Evolutionary conservation across 2,329 filamentous ascomycete species (phyloP), one percentile per base, ranked within the genome.

Genomic region (Alternaria tenuissima): DNA sequence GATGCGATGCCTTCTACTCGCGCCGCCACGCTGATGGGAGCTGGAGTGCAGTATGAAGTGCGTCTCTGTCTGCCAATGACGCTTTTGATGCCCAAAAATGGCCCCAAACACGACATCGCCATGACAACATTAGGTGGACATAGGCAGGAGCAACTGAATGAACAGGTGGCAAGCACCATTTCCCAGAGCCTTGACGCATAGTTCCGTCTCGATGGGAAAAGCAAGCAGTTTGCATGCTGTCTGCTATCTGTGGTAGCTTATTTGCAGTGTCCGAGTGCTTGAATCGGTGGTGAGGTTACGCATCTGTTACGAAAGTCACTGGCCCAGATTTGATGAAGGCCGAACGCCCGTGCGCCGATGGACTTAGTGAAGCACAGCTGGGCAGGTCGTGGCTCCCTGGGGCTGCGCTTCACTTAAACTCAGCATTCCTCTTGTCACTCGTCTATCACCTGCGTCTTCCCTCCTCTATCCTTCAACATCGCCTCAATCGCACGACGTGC

Each of bases 361-460:
- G 65, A 68, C 55, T 61, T 65, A 61, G 61, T 66, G 62, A 61
- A 62, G 63, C 57, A 64, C 42, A 64, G 58, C 46, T 60, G 57
- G 58, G 63, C 32, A 64, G 57, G 43, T 59, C 51, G 56, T 57
- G 58, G 64, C 65, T 73, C 67, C 62, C 66, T 62, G 59, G 61
- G 65, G 52, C 57, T 64, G 59, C 59, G 59, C 62, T 68, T 73
- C 69, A 68, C 73, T 68, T 70, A 69, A 73, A 64, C 69, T 58
- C 69, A 71, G 63, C 73, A 70, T 70, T 74, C 72, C 69, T 70
- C 66, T 64, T 69, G 64, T 59, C 59, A 65, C 63, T 62, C 60
- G 60, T 65, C 68, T 49, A 42, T 61, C 62, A 52, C 62, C 57
- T 54, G 54, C 59, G 52, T 59, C 62, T 55, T 52, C 59, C 55